Percentiles rank a stretch among this genome's conserved stretches.
Evolutionary conservation across 2,329 filamentous ascomycete genomes (phyloP).

Genomic region (Aspergillus oerlinghausenensis): DNA sequence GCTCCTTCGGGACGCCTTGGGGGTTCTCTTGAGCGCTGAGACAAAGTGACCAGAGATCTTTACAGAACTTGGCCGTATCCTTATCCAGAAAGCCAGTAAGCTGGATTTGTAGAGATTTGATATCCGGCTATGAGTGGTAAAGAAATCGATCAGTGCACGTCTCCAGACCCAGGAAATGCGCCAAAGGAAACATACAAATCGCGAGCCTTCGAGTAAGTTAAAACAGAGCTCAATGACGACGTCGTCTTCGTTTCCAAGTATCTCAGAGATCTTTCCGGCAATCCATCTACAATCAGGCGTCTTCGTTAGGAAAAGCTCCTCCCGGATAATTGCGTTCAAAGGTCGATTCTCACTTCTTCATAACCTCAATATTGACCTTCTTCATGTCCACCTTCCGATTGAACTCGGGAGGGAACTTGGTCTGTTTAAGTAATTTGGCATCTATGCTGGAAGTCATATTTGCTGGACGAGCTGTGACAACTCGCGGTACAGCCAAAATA

Average conservation of each 20-base stretch:
- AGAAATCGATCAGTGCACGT: constrained; percentile 12
- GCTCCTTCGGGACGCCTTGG: constrained; percentile 87
- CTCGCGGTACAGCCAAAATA: neutral
- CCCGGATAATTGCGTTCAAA: constrained; percentile 9
- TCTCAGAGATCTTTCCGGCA: constrained; percentile 76
- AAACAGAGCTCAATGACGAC: constrained; percentile 84
- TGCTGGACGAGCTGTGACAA: constrained; percentile 26
- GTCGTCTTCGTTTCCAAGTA: constrained; percentile 90
- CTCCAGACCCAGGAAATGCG: neutral
- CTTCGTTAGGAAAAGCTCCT: constrained; percentile 8
- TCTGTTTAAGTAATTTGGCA: constrained; percentile 81
- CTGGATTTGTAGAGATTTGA: constrained; percentile 91
- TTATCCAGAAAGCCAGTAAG: constrained; percentile 93
- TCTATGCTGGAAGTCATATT: constrained; percentile 80
- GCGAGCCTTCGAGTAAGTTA: constrained; percentile 65
- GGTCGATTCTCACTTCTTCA: constrained; percentile 73
- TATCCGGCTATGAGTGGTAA: constrained; percentile 66
- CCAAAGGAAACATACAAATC: constrained; percentile 58
- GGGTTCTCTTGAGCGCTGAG: constrained; percentile 84
- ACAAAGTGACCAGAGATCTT: constrained; percentile 87
- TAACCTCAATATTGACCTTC: constrained; percentile 94
- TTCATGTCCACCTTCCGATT: constrained; percentile 93
- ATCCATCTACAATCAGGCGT: constrained; percentile 70
- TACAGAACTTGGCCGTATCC: constrained; percentile 82
- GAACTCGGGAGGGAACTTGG: constrained; percentile 91